Conservation (phyloP, 2,329 filamentous ascomycete genomes). For the Coleophoma crateriformis region DNA sequence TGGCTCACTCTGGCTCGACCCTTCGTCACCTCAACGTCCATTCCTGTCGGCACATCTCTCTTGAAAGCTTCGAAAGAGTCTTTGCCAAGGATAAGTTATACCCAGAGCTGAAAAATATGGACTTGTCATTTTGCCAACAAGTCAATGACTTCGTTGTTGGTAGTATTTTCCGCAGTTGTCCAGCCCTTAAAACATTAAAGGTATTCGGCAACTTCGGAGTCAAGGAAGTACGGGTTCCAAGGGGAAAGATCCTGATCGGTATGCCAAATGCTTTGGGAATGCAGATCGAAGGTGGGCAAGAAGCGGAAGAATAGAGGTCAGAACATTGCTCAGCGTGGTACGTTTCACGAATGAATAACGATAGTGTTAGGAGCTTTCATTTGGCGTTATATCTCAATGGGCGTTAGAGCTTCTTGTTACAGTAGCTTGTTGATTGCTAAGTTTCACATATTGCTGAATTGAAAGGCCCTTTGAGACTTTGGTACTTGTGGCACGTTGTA, state of each 20-base stretch:
- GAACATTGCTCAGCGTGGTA: too few relatives aligned
- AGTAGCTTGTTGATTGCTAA: too few relatives aligned
- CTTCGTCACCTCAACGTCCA: conserved; percentile 71
- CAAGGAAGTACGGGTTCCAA: conserved; percentile 45
- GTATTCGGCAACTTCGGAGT: conserved; percentile 64
- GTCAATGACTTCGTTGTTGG: conserved; percentile 62
- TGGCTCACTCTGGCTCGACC: conserved; percentile 70
- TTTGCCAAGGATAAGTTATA: conserved; percentile 62
- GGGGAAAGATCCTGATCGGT: conserved; percentile 50
- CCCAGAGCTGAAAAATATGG: conserved; percentile 62
- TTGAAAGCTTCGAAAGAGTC: conserved; percentile 65
- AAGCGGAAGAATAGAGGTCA: too few relatives aligned
- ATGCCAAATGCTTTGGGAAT: conserved; percentile 54
- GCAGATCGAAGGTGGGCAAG: conserved; percentile 44
- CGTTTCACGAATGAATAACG: too few relatives aligned
- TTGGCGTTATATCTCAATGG: too few relatives aligned
- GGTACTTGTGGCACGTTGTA: too few relatives aligned
- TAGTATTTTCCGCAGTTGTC: conserved; percentile 58
- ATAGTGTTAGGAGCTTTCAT: too few relatives aligned
- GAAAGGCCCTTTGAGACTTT: too few relatives aligned
- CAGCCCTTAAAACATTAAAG: conserved; percentile 51
- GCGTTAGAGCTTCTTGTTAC: too few relatives aligned
- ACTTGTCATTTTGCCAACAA: conserved; percentile 70
- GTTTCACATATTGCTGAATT: too few relatives aligned
- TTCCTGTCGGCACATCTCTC: conserved; percentile 76